phyloP scores from a whole-genome alignment of 2,329 filamentous ascomycete species.

The Colletotrichum australisinense region DNA sequence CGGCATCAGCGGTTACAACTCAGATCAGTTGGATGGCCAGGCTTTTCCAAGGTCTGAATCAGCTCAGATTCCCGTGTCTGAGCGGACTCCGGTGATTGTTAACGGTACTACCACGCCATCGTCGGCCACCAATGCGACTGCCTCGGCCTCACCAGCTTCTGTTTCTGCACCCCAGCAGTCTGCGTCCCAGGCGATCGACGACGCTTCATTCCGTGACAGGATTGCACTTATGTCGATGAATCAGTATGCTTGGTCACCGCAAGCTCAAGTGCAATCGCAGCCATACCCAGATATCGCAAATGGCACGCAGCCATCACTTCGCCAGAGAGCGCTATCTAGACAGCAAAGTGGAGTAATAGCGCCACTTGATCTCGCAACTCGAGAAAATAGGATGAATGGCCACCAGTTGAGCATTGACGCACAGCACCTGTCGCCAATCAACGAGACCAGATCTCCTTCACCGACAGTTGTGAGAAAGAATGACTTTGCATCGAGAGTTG shows the following conservation, averaged over 20 bases:
- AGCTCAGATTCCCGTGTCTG: slow-evolving; percentile 36
- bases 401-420: slow-evolving; percentile 50
- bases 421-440: slow-evolving; percentile 76
- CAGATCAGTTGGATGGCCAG: slow-evolving; percentile 14
- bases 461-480: slow-evolving; percentile 68
- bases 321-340: slow-evolving; percentile 52
- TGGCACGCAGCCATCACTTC: slow-evolving; percentile 46
- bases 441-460: slow-evolving; percentile 78
- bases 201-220: slow-evolving; percentile 54
- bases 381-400: slow-evolving; percentile 52
- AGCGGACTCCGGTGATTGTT: slow-evolving; percentile 47
- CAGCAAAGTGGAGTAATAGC: slow-evolving; percentile 63
- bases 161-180: not conserved
- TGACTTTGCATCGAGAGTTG: slow-evolving; percentile 17
- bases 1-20: slow-evolving; percentile 20
- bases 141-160: slow-evolving; percentile 24
- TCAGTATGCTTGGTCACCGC: slow-evolving; percentile 24
- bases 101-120: slow-evolving; percentile 46
- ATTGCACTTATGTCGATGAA: slow-evolving; percentile 57
- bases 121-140: slow-evolving; percentile 18
- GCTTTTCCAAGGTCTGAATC: not conserved
- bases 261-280: slow-evolving; percentile 22
- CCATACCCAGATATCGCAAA: slow-evolving; percentile 40
- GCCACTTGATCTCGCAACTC: slow-evolving; percentile 66
- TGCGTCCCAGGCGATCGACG: slow-evolving; percentile 40